A percentile compares a stretch with the other conserved stretches of the same genome.
phyloP scores from a whole-genome alignment of 441 rosid genomes.

The Bocquillonia castaneifolia region DNA sequence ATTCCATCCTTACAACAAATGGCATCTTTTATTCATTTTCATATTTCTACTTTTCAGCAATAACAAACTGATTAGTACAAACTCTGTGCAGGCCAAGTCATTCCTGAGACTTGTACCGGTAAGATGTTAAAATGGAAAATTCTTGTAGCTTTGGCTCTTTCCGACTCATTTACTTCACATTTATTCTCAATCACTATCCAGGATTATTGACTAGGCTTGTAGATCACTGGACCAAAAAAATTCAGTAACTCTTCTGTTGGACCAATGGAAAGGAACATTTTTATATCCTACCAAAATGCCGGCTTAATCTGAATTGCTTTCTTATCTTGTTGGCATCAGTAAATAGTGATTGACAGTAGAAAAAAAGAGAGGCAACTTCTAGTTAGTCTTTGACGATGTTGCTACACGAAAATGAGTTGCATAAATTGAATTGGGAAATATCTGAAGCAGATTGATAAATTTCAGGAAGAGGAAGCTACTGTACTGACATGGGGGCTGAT shows the following conservation, averaged over 20 bases:
- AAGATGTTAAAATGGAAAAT: neutral
- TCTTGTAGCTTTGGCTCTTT: neutral
- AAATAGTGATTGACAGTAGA: neutral
- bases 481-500: slow-evolving; percentile 44
- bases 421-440: neutral
- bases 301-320: slow-evolving; percentile 8
- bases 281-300: slow-evolving; percentile 16
- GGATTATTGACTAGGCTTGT: neutral
- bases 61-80: too few relatives aligned
- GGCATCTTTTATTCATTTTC: too few relatives aligned
- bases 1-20: too few relatives aligned
- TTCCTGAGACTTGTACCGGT: neutral
- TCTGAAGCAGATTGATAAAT: neutral
- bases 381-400: neutral
- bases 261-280: slow-evolving; percentile 8
- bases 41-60: too few relatives aligned
- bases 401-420: neutral
- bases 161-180: neutral
- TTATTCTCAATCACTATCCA: neutral
- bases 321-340: slow-evolving; percentile 10
- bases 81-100: neutral
- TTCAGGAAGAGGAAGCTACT: neutral
- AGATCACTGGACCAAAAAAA: too few relatives aligned
- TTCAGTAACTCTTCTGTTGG: too few relatives aligned
- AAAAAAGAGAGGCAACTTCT: neutral